These are phyloP conservation scores for Tubosaeta sp. DNA, from an alignment of 768 basidiomycete genomes.

Conservation along the genomic window DNA sequence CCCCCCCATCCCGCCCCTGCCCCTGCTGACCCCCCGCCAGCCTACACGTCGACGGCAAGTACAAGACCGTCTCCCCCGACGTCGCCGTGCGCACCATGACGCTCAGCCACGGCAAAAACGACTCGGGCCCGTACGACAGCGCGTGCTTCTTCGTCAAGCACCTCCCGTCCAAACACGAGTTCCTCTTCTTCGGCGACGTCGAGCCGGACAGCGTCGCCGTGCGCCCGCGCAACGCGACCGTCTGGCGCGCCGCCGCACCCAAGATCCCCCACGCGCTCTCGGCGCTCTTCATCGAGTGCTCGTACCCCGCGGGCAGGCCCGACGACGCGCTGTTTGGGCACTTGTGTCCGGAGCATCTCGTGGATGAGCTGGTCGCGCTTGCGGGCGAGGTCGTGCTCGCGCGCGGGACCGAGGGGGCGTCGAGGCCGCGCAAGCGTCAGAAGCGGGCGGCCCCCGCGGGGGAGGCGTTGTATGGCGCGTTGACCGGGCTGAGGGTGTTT, in stretches of 20 bases:
- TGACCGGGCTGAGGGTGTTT: slow-evolving; percentile 64
- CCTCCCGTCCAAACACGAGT: slow-evolving; percentile 56
- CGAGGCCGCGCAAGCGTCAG: slow-evolving; percentile 34
- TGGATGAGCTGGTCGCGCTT: slow-evolving; percentile 66
- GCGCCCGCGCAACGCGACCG: slow-evolving; percentile 54
- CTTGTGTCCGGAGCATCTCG: slow-evolving; percentile 75
- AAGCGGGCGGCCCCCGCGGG: slow-evolving; percentile 34
- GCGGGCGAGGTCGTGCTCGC: slow-evolving; percentile 61
- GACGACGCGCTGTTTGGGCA: slow-evolving; percentile 78
- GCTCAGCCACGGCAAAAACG: slow-evolving; percentile 66
- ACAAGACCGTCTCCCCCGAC: slow-evolving; percentile 47
- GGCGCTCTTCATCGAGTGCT: slow-evolving; percentile 94
- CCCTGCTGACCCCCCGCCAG: slow-evolving; percentile 16
- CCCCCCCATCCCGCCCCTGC: neutral
- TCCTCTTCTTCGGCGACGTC: slow-evolving; percentile 94
- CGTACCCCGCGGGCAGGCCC: slow-evolving; percentile 70
- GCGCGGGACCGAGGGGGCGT: slow-evolving; percentile 19
- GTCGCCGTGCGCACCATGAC: slow-evolving; percentile 66
- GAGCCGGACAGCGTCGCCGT: slow-evolving; percentile 76
- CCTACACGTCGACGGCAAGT: slow-evolving; percentile 48
- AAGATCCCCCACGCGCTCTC: slow-evolving; percentile 66
- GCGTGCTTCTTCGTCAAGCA: slow-evolving; percentile 84
- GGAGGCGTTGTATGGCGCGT: slow-evolving; percentile 46
- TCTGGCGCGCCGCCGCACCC: slow-evolving; percentile 82
- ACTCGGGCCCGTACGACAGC: slow-evolving; percentile 59